Evolutionary conservation across 345 rosid genomes (phyloP).

Genomic region (Punica granatum): DNA sequence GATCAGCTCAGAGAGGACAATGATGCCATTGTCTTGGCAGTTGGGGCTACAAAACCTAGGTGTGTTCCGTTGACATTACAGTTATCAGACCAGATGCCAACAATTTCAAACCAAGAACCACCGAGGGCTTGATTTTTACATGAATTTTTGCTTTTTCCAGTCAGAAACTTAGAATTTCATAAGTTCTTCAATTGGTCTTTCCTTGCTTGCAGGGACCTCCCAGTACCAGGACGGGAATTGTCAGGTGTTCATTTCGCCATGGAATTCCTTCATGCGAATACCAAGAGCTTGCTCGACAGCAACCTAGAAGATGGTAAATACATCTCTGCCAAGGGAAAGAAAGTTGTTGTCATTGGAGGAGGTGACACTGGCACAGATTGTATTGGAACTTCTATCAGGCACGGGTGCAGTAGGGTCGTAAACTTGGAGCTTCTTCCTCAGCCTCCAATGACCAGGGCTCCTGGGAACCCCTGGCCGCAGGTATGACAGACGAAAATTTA

Average conservation of each 20-base stretch:
- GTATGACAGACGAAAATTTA: slow-evolving; percentile 22
- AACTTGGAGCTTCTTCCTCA: slow-evolving; percentile 94
- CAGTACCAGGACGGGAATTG: slow-evolving; percentile 80
- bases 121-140: background rate
- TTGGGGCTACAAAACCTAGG: slow-evolving; percentile 98
- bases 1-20: slow-evolving; percentile 66
- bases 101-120: background rate
- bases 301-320: slow-evolving; percentile 69
- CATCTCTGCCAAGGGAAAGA: slow-evolving; percentile 89
- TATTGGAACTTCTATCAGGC: slow-evolving; percentile 94
- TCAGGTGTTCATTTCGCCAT: slow-evolving; percentile 96
- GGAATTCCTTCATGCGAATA: slow-evolving; percentile 94
- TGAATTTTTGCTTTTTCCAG: background rate
- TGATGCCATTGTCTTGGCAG: slow-evolving; percentile 83
- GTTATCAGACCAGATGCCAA: background rate
- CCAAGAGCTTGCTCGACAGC: slow-evolving; percentile 97
- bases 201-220: slow-evolving; percentile 76
- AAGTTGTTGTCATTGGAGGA: slow-evolving; percentile 95
- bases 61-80: slow-evolving; percentile 6
- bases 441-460: slow-evolving; percentile 80
- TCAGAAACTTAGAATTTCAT: background rate
- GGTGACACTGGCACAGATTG: slow-evolving; percentile 99
- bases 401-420: slow-evolving; percentile 67
- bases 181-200: background rate
- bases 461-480: slow-evolving; percentile 99